Base-by-base conservation (phyloP, 2,329 filamentous ascomycete species). In the Colletotrichum sp. region DNA sequence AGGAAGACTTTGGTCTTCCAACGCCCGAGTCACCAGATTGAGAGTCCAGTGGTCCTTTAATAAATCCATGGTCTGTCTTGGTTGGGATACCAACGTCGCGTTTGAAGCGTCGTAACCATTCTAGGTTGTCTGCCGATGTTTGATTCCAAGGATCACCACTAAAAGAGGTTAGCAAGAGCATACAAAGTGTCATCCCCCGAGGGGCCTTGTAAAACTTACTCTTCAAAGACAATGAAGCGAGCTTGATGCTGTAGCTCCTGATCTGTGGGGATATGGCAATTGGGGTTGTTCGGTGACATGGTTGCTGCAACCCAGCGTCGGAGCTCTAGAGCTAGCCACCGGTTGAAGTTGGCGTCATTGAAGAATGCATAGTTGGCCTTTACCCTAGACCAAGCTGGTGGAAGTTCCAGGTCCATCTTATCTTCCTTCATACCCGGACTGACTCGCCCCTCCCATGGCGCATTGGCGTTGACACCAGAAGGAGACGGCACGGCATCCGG, bases 201-300 rank as follows among this genome's bases (percentile, higher is more conserved):
- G 30, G 29, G 25, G 29, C 6, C 2, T 15, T 16, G n/a, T 3
- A 9, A 2, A 3, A 76, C 81, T 78, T 44, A 81, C 81, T 81
- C 80, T 52, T 82, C 82, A 8, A 79, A 80, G 27, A 82, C 74
- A 25, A 85, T 84, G 64, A 80, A 81, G 2, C 82, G 80, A 5
- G 83, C 84, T 76, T 85, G 82, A 19, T 79, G 77, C 22, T 85
- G 80, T 3, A 86, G 72, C 34, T 86, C 84, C 13, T 82, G 80
- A 27, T 86, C 84, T 0, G 83, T 85, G 0, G 84, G 84, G 0
- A 83, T 69, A 2, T 81, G 80, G 9, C 72, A 81, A 65, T 78
- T 80, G 16, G 81, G 81, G n/a, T 82, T 82, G 22, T 79, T 81
- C 67, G 77, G 83, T 9, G 79, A 84, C 82, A 80, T 85, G 2